phyloP scores from a whole-genome alignment of 768 basidiomycete genomes.

The Rhizopogon vinicolor region DNA sequence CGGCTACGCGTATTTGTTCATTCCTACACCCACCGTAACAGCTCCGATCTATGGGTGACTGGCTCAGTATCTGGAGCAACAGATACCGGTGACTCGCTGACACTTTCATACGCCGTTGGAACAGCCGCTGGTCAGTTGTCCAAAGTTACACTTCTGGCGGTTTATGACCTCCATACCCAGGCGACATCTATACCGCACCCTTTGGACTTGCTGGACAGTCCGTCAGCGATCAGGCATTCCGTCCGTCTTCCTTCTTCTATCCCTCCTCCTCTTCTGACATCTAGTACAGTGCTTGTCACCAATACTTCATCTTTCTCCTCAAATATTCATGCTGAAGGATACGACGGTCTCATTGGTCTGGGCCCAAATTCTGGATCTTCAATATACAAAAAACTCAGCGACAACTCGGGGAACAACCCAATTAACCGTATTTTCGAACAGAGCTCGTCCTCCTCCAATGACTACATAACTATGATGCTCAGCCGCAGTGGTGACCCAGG shows the following conservation, averaged over 20 bases:
- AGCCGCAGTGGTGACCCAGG: conserved; percentile 52
- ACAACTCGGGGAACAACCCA: conserved; percentile 47
- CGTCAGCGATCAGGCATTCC: conserved; percentile 61
- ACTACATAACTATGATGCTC: conserved; percentile 65
- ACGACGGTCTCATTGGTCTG: conserved; percentile 69
- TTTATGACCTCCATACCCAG: conserved; percentile 25
- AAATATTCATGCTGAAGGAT: conserved; percentile 56
- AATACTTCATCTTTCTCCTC: conserved; percentile 62
- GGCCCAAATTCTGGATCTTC: conserved; percentile 73
- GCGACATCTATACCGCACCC: conserved; percentile 49
- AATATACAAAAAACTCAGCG: conserved; percentile 52
- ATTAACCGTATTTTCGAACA: conserved; percentile 64
- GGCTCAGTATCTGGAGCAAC: conserved; percentile 43
- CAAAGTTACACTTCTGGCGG: neutral
- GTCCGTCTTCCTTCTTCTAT: conserved; percentile 33
- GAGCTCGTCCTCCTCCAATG: conserved; percentile 47
- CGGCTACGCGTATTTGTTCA: conserved; percentile 1
- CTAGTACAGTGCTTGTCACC: conserved; percentile 50
- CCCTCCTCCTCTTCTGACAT: neutral
- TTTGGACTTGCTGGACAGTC: conserved; percentile 53
- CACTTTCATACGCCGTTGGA: conserved; percentile 67
- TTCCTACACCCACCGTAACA: conserved; percentile 18
- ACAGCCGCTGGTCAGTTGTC: conserved; percentile 46
- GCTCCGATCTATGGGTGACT: conserved; percentile 75
- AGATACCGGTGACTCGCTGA: conserved; percentile 52